A percentile compares a stretch with the other conserved stretches of the same genome.
These are phyloP conservation scores for Apiotrichum laibachii DNA, from an alignment of 1,284 basidiomycete species.

Conservation along the genomic window DNA sequence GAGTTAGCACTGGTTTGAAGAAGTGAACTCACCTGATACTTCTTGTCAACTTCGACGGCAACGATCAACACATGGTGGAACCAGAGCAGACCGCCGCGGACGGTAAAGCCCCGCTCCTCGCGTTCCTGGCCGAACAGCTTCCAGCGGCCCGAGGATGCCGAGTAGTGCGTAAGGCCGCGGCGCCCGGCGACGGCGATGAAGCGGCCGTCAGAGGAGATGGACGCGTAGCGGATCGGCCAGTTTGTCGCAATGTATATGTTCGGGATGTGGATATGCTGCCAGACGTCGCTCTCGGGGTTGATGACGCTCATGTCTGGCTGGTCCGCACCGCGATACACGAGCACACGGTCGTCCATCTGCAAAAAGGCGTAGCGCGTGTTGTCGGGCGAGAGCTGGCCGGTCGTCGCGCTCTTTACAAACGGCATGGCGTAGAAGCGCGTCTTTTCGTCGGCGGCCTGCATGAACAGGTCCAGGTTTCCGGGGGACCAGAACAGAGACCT, in stretches of 20 bases:
- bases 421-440: slow-evolving; percentile 69
- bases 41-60: slow-evolving; percentile 75
- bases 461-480: slow-evolving; percentile 81
- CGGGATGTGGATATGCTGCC: slow-evolving; percentile 89
- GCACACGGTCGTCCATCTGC: slow-evolving; percentile 88
- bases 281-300: slow-evolving; percentile 97
- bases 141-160: slow-evolving; percentile 90
- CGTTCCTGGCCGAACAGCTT: slow-evolving; percentile 78
- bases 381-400: slow-evolving; percentile 79
- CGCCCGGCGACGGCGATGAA: slow-evolving; percentile 91
- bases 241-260: slow-evolving; percentile 82
- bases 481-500: slow-evolving; percentile 72
- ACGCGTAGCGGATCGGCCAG: slow-evolving; percentile 93
- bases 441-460: slow-evolving; percentile 53
- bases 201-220: slow-evolving; percentile 84
- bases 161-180: slow-evolving; percentile 89
- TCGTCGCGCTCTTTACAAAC: slow-evolving; percentile 91
- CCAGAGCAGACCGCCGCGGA: slow-evolving; percentile 92
- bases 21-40: slow-evolving; percentile 66
- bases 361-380: slow-evolving; percentile 77
- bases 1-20: neutral
- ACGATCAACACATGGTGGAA: slow-evolving; percentile 94
- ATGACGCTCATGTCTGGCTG: slow-evolving; percentile 98
- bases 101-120: slow-evolving; percentile 86
- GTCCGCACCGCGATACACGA: slow-evolving; percentile 95